Conservation (phyloP, 2,329 filamentous ascomycete species). For the Celoporthe dispersa region DNA sequence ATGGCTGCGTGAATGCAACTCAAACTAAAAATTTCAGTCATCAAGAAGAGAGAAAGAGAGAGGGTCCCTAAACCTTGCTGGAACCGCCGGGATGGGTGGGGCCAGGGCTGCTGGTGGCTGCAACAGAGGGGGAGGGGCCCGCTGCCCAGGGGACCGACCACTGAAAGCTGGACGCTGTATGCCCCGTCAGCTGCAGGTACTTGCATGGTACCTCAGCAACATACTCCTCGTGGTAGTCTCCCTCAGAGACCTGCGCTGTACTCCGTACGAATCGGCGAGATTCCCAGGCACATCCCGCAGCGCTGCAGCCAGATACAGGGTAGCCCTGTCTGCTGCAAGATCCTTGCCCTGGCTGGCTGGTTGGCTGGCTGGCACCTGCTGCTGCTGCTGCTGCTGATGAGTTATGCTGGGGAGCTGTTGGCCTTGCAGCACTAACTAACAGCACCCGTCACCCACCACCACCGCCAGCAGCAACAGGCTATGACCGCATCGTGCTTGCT, state of each 20-base stretch:
- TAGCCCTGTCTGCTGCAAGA: background rate
- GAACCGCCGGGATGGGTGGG: background rate
- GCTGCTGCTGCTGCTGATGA: background rate
- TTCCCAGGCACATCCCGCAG: conserved; percentile 13
- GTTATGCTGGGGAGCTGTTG: background rate
- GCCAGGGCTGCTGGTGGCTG: background rate
- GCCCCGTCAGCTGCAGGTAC: background rate
- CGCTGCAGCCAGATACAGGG: background rate
- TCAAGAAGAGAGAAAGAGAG: background rate
- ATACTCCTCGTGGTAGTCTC: no score
- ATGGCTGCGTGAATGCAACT: conserved; percentile 8
- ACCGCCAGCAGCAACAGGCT: background rate
- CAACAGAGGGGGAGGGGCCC: background rate
- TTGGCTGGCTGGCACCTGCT: background rate
- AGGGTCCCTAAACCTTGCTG: background rate
- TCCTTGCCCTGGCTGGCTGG: background rate
- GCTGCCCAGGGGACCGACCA: background rate
- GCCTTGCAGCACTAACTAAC: background rate
- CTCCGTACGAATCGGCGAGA: conserved; percentile 15
- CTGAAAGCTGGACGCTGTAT: background rate
- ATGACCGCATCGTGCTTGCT: conserved; percentile 9
- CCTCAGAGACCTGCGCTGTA: background rate
- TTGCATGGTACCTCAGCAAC: no score
- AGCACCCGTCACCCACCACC: background rate
- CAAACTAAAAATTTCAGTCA: conserved; percentile 6